phyloP scores from a whole-genome alignment of 768 basidiomycete species.

The Albatrellus ellisii region DNA sequence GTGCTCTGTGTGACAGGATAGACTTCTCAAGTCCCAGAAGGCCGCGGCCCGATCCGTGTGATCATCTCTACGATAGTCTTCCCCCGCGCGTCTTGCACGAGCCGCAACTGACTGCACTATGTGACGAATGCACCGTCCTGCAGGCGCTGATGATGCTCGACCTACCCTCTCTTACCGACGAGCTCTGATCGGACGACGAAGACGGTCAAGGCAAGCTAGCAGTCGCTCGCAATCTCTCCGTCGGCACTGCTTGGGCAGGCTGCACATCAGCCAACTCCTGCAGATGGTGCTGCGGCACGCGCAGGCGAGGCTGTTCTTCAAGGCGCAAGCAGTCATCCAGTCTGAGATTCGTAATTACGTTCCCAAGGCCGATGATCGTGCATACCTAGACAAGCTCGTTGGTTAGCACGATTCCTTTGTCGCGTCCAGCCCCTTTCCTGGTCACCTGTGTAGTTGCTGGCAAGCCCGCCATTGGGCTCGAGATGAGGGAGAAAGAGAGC shows the following conservation, averaged over 20 bases:
- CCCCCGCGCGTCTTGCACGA: constrained; percentile 94
- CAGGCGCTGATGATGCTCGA: constrained; percentile 95
- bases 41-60: too few relatives aligned
- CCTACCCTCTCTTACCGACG: constrained; percentile 30
- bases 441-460: constrained; percentile 26
- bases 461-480: constrained; percentile 29
- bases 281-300: constrained; percentile 92
- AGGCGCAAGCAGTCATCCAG: constrained; percentile 86
- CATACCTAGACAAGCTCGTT: constrained; percentile 74
- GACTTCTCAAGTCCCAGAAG: too few relatives aligned
- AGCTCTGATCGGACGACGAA: constrained; percentile 21
- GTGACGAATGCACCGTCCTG: constrained; percentile 91
- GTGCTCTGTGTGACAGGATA: too few relatives aligned
- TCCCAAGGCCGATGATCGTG: constrained; percentile 66
- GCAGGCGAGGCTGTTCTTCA: constrained; percentile 90
- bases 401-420: constrained; percentile 28
- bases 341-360: constrained; percentile 77
- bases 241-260: constrained; percentile 31
- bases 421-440: constrained; percentile 1
- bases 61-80: constrained; percentile 89
- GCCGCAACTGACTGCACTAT: constrained; percentile 71
- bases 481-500: constrained; percentile 55
- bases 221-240: too few relatives aligned
- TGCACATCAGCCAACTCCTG: constrained; percentile 73
- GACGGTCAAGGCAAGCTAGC: constrained; percentile 17